Evolutionary conservation across 148 eudicot species (phyloP), one percentile per base, ranked within the genome.

Genomic region (Rhododendron mucronatum): DNA sequence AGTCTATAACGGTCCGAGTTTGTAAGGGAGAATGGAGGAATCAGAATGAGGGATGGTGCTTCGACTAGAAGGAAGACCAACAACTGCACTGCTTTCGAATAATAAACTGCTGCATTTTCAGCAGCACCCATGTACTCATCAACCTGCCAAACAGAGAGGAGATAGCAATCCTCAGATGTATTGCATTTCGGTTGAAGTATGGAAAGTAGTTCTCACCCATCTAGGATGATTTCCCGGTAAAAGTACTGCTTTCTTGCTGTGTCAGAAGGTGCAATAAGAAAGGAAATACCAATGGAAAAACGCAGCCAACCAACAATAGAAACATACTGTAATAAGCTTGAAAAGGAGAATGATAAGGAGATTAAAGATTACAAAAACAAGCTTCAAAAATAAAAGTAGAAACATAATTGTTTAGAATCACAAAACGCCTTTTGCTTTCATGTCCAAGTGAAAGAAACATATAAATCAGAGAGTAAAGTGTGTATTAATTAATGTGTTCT

Each of bases 21-120:
- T 45, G 93, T 95, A 37, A 95, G 94, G 50, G 96, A 87, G 90
- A 95, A 95, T 13, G 98, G 96, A 83, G 98, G 98, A 87, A 92
- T 92, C 16, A 95, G 83, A 84, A 92, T 86, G 80, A 95, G 93
- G 11, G 90, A 92, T n/a, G 96, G 94, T 74, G 94, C 98, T 88
- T 95, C 98, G 53, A 88, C 92, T 20, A 91, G 91, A 84, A 95
- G 93, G 88, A 95, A 95, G 59, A 48, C 78, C 76, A 95, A 89
- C 84, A 95, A 82, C 37, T 86, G 91, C 82, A 91, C 92, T 41
- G 96, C 93, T 89, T 91, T 93, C 39, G 96, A 91, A 73, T 95
- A 95, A 18, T 82, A 90, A 28, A 84, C 65, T 28, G 89, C 89
- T 15, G 98, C 98, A 55, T 86, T 90, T 78, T 91, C 93, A 80